Evolutionary conservation across 106 monocot genomes (phyloP).

Genomic region (Dioscorea zingiberensis): DNA sequence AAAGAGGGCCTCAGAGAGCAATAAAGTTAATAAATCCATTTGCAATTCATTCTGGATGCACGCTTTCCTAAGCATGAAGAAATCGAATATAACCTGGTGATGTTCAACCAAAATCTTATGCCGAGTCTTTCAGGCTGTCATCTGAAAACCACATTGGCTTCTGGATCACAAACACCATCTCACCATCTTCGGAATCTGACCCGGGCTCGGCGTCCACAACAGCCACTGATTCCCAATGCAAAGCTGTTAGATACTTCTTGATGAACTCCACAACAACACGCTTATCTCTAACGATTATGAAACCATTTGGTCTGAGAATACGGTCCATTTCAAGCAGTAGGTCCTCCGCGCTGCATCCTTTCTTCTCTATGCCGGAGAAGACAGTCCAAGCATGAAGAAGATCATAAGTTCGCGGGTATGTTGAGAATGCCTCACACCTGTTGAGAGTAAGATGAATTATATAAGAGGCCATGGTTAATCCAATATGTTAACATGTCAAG

Average conservation of each 20-base stretch:
- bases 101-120: neutral
- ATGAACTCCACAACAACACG: slow-evolving; percentile 33
- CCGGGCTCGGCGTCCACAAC: slow-evolving; percentile 16
- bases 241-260: slow-evolving; percentile 28
- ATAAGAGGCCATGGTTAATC: no score
- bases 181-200: slow-evolving; percentile 13
- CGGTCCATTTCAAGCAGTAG: slow-evolving; percentile 90
- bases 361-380: slow-evolving; percentile 56
- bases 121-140: slow-evolving; percentile 17
- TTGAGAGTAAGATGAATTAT: neutral
- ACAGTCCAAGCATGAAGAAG: slow-evolving; percentile 75
- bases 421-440: slow-evolving; percentile 93
- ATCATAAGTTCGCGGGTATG: slow-evolving; percentile 92
- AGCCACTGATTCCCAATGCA: slow-evolving; percentile 62
- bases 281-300: slow-evolving; percentile 58
- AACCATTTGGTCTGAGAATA: slow-evolving; percentile 67
- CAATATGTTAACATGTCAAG: no score
- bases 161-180: slow-evolving; percentile 30
- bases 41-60: no score
- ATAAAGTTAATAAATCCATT: no score
- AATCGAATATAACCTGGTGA: no score
- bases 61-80: no score
- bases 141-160: slow-evolving; percentile 20
- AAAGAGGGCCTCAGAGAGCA: no score
- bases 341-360: slow-evolving; percentile 71